These are phyloP conservation scores for Cucurbita pepo DNA, from an alignment of 306 rosid species.

Conservation along the genomic window DNA sequence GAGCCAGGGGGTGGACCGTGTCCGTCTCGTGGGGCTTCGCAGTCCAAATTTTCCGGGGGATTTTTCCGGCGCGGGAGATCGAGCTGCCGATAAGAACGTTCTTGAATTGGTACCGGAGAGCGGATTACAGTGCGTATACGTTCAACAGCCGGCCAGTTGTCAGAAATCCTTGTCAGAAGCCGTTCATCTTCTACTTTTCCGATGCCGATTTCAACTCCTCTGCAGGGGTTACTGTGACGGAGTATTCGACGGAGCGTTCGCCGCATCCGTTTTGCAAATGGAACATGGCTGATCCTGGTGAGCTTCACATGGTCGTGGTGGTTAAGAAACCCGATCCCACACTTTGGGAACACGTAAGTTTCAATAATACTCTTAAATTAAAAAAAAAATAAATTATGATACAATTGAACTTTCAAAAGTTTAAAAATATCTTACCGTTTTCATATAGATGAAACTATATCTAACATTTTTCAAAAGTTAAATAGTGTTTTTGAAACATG, in stretches of 20 bases:
- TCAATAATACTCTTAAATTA: no score
- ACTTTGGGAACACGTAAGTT: conserved; percentile 33
- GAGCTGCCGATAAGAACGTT: conserved; percentile 94
- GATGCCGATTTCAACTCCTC: conserved; percentile 26
- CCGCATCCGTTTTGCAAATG: conserved; percentile 66
- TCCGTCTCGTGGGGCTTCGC: conserved; percentile 93
- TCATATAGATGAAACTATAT: no score
- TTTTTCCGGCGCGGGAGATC: conserved; percentile 57
- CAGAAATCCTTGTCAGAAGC: conserved; percentile 80
- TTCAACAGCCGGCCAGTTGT: conserved; percentile 89
- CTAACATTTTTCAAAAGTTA: no score
- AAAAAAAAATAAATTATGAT: no score
- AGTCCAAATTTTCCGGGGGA: conserved; percentile 73
- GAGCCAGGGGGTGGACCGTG: conserved; percentile 47
- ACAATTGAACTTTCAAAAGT: no score
- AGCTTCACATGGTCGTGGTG: conserved; percentile 29
- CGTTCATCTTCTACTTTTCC: conserved; percentile 70
- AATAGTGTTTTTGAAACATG: no score
- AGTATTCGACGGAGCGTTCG: conserved; percentile 34
- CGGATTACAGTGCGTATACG: conserved; percentile 86
- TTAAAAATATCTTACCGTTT: no score
- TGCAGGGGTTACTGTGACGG: conserved; percentile 24
- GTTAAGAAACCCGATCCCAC: conserved; percentile 56
- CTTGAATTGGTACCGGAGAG: conserved; percentile 81
- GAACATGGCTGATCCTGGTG: conserved; percentile 62